phyloP scores from a whole-genome alignment of 2,329 filamentous ascomycete species.

The Dryadomyces quercivorus region DNA sequence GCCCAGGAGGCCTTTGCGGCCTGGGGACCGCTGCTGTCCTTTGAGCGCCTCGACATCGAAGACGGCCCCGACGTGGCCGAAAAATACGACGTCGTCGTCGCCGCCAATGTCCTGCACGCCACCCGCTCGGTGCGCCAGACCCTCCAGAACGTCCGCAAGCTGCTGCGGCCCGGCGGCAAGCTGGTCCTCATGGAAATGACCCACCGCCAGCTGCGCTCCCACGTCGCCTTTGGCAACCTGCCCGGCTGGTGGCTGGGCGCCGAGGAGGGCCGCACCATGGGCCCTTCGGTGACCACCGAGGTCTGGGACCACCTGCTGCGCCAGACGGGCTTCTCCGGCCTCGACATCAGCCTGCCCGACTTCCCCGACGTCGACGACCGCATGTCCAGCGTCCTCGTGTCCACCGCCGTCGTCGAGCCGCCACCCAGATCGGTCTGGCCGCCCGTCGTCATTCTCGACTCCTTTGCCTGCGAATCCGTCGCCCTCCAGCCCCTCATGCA shows the following conservation, averaged over 20 bases:
- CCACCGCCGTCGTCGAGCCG: too few species aligned
- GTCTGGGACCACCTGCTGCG: constrained; percentile 15
- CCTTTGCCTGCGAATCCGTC: too few species aligned
- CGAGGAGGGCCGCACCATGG: constrained; percentile 6
- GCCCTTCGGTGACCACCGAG: constrained; percentile 6
- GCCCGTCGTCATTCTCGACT: too few species aligned
- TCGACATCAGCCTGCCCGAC: constrained; percentile 3
- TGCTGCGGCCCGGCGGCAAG: constrained; percentile 28
- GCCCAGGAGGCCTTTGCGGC: constrained; percentile 17
- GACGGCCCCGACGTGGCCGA: constrained; percentile 14
- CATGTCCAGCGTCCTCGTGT: too few species aligned
- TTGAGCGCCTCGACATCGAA: constrained; percentile 21
- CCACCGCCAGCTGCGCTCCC: background rate
- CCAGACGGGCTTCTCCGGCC: constrained; percentile 15
- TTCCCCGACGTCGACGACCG: too few species aligned
- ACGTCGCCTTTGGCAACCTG: constrained; percentile 9
- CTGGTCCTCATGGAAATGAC: constrained; percentile 18
- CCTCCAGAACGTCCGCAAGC: constrained; percentile 19
- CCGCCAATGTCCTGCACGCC: constrained; percentile 25
- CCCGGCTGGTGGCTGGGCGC: constrained; percentile 13
- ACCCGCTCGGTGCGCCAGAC: constrained; percentile 18
- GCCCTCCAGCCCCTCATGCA: too few species aligned
- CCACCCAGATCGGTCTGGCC: too few species aligned
- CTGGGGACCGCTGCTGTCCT: constrained; percentile 16
- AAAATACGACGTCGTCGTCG: constrained; percentile 25